Evolutionary conservation across 768 basidiomycete genomes (phyloP), one percentile per base, ranked within the genome.

Genomic region (Gymnopilus junonius): DNA sequence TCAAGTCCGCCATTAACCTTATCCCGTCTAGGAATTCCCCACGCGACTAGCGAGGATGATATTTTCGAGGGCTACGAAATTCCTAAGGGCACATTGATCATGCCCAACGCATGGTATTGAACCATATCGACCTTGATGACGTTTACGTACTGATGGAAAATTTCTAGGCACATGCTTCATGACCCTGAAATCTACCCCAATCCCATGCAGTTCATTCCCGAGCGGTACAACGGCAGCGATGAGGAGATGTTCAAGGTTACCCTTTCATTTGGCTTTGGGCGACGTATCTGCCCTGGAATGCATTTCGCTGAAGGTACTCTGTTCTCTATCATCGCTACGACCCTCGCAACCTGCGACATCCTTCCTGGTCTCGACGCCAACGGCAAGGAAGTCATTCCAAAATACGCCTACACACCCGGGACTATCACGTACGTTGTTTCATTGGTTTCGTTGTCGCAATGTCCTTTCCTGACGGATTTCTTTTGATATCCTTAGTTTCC

Each of bases 161-260:
- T n/a, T 48, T 43, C 27, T 31, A 27, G 17, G 48, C 21, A 53
- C 55, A 78, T 89, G 56, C 77, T 82, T 15, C 85, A 85, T 65
- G 87, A 89, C 67, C 78, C 83, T n/a, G 75, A 77, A 57, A 77
- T 74, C 23, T 89, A 89, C 70, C 66, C 77, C 20, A 75, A 84
- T 32, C 88, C 88, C 3, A 75, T 82, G 66, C 68, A 71, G 40
- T 90, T 89, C 70, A 81, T 79, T 35, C 88, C 88, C 21, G 86
- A 86, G 46, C 84, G 88, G 21, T 89, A 83, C 74, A 76, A 81
- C 31, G 65, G 64, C 8, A 65, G 73, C 3, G 77, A 83, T 63
- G 71, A 74, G 31, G 74, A 75, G 43, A 73, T 78, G 63, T 66
- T 72, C 21, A 74, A 77, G 2, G 74, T 79, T 34, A 76, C 81